These are phyloP conservation scores for Auxenochlorella protothecoides DNA, from an alignment of 139 green algal species.

Conservation along the genomic window DNA sequence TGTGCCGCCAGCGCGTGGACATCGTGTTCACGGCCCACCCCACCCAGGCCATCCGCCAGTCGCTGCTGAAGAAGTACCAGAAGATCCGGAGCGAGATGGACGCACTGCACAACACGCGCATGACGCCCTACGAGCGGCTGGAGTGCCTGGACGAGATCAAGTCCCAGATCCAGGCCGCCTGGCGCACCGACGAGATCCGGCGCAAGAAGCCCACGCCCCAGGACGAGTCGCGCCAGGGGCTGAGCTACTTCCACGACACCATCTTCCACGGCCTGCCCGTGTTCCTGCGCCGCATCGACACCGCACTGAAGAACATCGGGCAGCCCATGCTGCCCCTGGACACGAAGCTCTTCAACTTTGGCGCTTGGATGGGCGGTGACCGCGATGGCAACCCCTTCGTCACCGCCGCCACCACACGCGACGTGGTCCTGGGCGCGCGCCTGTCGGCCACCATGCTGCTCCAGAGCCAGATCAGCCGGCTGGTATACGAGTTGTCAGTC, in stretches of 20 bases:
- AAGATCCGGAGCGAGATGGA: conserved; percentile 54
- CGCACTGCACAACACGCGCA: conserved; percentile 68
- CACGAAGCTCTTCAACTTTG: conserved; percentile 51
- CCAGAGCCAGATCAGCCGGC: conserved; percentile 51
- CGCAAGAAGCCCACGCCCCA: conserved; percentile 77
- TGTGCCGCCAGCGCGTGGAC: conserved; percentile 73
- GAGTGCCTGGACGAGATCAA: conserved; percentile 66
- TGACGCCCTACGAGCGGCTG: conserved; percentile 68
- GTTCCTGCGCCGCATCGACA: conserved; percentile 74
- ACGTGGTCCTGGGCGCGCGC: conserved; percentile 78
- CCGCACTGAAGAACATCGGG: conserved; percentile 72
- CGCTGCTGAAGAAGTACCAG: conserved; percentile 76
- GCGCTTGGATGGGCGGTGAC: conserved; percentile 93
- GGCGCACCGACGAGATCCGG: conserved; percentile 95
- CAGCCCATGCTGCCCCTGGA: conserved; percentile 73
- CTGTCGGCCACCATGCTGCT: conserved; percentile 49
- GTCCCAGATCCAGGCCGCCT: conserved; percentile 64
- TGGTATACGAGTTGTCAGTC: conserved; percentile 90
- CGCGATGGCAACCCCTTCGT: conserved; percentile 94
- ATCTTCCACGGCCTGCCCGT: conserved; percentile 70
- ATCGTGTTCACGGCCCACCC: conserved; percentile 85
- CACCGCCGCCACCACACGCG: conserved; percentile 68
- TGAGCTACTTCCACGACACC: conserved; percentile 86
- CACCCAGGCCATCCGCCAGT: conserved; percentile 66
- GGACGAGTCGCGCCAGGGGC: conserved; percentile 88